These are phyloP conservation scores for Gloeostereum incarnatum DNA, from an alignment of 768 basidiomycete species.

Conservation along the genomic window DNA sequence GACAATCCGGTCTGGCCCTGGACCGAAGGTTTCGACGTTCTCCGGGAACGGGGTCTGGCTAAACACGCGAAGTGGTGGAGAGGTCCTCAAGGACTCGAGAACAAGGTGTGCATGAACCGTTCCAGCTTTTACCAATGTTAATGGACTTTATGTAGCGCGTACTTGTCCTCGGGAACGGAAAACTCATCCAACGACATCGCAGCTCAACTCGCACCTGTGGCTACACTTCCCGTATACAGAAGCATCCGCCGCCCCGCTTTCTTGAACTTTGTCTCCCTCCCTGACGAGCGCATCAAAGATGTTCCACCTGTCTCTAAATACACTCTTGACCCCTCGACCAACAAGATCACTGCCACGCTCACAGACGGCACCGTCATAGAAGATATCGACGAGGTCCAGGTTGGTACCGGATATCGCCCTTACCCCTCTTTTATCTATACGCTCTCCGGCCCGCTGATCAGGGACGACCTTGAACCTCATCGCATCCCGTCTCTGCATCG, in stretches of 20 bases:
- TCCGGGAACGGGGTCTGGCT: conserved; percentile 22
- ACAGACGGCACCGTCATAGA: conserved; percentile 25
- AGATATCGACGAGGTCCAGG: conserved; percentile 31
- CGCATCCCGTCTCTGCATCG: conserved; percentile 36
- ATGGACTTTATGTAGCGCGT: conserved; percentile 21
- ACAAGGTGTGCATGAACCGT: conserved; percentile 20
- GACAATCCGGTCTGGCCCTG: conserved; percentile 35
- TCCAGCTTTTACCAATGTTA: background rate
- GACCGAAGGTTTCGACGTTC: conserved; percentile 30
- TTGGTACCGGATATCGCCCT: conserved; percentile 39
- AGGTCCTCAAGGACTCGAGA: conserved; percentile 26
- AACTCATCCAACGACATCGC: conserved; percentile 47
- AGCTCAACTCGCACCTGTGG: conserved; percentile 29
- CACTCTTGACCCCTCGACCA: conserved; percentile 7
- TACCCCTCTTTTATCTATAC: conserved; percentile 22
- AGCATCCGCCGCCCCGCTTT: conserved; percentile 33
- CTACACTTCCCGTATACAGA: conserved; percentile 32
- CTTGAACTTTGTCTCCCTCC: conserved; percentile 27
- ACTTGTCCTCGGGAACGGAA: conserved; percentile 39
- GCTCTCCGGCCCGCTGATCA: conserved; percentile 10
- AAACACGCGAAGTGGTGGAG: conserved; percentile 33
- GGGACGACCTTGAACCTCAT: conserved; percentile 20
- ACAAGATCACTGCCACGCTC: conserved; percentile 24
- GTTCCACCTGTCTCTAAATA: conserved; percentile 31
- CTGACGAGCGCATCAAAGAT: conserved; percentile 30